These are phyloP conservation scores for Sporothrix brunneoviolacea DNA, from an alignment of 2,329 filamentous ascomycete species.

Conservation along the genomic window DNA sequence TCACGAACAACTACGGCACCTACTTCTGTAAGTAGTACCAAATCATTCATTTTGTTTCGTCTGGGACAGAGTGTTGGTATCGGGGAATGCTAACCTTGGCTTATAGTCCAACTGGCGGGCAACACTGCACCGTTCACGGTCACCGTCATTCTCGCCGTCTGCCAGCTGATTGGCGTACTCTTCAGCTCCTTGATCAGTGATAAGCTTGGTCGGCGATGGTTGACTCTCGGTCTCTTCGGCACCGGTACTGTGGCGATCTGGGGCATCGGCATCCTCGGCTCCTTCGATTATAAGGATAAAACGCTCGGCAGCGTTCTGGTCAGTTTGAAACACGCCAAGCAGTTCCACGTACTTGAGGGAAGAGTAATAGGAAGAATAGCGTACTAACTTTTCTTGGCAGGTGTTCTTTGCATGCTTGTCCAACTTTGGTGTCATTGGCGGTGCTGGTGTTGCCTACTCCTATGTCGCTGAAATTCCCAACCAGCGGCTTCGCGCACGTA, in stretches of 20 bases:
- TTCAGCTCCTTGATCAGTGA: neutral
- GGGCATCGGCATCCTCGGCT: slow-evolving; percentile 3
- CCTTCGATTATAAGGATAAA: neutral
- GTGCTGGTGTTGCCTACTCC: slow-evolving; percentile 6
- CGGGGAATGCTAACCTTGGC: neutral
- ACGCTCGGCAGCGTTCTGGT: slow-evolving; percentile 1
- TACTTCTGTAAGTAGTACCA: slow-evolving; percentile 3
- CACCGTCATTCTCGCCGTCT: slow-evolving; percentile 5
- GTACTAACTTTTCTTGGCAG: neutral
- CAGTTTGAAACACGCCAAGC: too few species aligned
- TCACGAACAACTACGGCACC: slow-evolving; percentile 7
- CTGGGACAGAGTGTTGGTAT: too few species aligned
- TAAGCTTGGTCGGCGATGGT: neutral
- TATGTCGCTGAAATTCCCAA: slow-evolving; percentile 6
- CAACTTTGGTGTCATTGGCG: slow-evolving; percentile 9
- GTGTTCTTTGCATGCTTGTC: slow-evolving; percentile 4
- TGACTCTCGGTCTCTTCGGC: slow-evolving; percentile 3
- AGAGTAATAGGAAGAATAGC: too few species aligned
- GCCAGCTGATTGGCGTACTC: slow-evolving; percentile 2
- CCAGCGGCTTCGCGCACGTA: slow-evolving; percentile 3
- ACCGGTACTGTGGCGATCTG: slow-evolving; percentile 1
- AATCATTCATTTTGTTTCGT: too few species aligned
- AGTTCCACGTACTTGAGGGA: too few species aligned
- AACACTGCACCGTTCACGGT: slow-evolving; percentile 3
- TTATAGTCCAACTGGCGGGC: slow-evolving; percentile 4